These are phyloP conservation scores for Coemansia aciculifera DNA, from an alignment of 192 early-diverging fungal genomes.

Conservation along the genomic window DNA sequence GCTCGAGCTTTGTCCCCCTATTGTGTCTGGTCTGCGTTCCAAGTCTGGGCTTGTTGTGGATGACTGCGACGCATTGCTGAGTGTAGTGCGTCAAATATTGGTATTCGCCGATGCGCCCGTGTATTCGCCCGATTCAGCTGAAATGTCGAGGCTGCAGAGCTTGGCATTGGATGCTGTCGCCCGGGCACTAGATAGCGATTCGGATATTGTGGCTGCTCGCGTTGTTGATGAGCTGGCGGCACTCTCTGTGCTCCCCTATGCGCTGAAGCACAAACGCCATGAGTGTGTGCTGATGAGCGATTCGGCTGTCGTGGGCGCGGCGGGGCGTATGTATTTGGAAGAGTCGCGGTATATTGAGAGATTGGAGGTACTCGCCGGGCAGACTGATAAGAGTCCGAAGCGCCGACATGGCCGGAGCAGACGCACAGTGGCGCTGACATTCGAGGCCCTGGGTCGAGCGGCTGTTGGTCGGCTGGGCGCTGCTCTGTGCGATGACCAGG, in stretches of 20 bases:
- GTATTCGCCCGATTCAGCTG: conserved; percentile 58
- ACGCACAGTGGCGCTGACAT: conserved; percentile 8
- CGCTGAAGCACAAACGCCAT: background rate
- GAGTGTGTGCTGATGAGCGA: background rate
- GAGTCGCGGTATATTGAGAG: background rate
- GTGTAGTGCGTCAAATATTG: conserved; percentile 15
- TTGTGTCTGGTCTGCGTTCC: conserved; percentile 7
- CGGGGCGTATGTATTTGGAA: background rate
- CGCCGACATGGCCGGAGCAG: background rate
- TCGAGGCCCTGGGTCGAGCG: conserved; percentile 25
- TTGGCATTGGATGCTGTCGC: conserved; percentile 64
- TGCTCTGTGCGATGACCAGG: background rate
- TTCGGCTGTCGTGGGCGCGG: background rate
- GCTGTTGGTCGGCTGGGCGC: conserved; percentile 24
- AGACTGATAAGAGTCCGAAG: background rate
- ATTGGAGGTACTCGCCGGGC: background rate
- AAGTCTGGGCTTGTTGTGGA: conserved; percentile 7
- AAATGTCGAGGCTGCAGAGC: conserved; percentile 66
- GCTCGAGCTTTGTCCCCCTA: conserved; percentile 16
- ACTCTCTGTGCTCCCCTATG: conserved; percentile 32
- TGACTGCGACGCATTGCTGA: conserved; percentile 25
- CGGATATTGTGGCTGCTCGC: conserved; percentile 12
- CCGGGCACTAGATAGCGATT: background rate
- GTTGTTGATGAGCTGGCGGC: conserved; percentile 32
- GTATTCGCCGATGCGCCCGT: conserved; percentile 29